A percentile compares a stretch with the other conserved stretches of the same genome.
Evolutionary conservation across 2,329 filamentous ascomycete genomes (phyloP).

Genomic region (Fusarium vanettenii): DNA sequence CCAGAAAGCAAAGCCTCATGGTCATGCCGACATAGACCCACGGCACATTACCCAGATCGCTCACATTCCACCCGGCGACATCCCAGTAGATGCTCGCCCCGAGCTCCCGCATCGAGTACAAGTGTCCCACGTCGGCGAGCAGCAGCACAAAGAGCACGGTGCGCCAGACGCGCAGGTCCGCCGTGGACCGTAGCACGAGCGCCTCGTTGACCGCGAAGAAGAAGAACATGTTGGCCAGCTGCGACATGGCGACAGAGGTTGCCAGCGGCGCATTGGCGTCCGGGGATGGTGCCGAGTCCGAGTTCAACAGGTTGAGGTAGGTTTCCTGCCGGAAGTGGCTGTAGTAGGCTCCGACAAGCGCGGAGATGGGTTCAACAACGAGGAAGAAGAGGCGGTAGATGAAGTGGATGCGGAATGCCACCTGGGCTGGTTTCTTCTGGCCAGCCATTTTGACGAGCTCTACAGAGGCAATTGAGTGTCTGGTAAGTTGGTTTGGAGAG

Average conservation of each 20-base stretch:
- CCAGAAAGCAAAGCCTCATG: slow-evolving; percentile 69
- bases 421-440: slow-evolving; percentile 30
- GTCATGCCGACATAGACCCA: slow-evolving; percentile 76
- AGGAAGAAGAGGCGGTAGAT: slow-evolving; percentile 81
- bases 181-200: slow-evolving; percentile 76
- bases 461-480: neutral
- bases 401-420: slow-evolving; percentile 64
- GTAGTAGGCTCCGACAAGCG: slow-evolving; percentile 64
- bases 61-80: slow-evolving; percentile 71
- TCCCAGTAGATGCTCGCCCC: slow-evolving; percentile 74
- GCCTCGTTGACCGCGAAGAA: slow-evolving; percentile 83
- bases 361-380: slow-evolving; percentile 72
- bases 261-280: slow-evolving; percentile 61
- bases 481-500: slow-evolving; percentile 2
- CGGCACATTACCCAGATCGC: slow-evolving; percentile 75
- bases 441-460: slow-evolving; percentile 37
- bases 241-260: slow-evolving; percentile 75
- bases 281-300: slow-evolving; percentile 54
- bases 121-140: slow-evolving; percentile 80
- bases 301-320: slow-evolving; percentile 75
- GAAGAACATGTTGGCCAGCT: slow-evolving; percentile 83
- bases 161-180: slow-evolving; percentile 76
- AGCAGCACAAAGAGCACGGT: slow-evolving; percentile 74
- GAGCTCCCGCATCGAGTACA: slow-evolving; percentile 72
- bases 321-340: slow-evolving; percentile 60